These are phyloP conservation scores for Tagetes patula DNA, from an alignment of 129 eudicot species.

Conservation along the genomic window DNA sequence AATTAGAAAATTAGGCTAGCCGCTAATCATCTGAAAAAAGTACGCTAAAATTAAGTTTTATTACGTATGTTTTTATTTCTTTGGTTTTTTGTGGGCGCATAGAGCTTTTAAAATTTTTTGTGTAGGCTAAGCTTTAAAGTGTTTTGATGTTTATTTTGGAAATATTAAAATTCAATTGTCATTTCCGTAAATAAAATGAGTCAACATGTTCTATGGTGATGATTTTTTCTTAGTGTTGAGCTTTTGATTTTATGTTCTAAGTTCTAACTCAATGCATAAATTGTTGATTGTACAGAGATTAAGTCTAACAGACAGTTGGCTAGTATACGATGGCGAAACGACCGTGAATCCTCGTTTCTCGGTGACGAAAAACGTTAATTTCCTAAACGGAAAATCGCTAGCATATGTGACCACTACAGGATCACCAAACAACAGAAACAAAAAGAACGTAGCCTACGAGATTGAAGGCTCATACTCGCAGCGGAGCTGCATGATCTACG, in stretches of 20 bases:
- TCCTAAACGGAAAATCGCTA: constrained; percentile 38
- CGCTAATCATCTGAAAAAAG: too few species aligned
- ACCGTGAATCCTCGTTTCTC: constrained; percentile 42
- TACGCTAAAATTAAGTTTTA: too few species aligned
- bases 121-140: too few species aligned
- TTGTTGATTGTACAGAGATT: constrained; percentile 42
- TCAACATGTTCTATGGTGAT: too few species aligned
- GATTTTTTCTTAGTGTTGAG: neutral
- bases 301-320: constrained; percentile 60
- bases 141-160: too few species aligned
- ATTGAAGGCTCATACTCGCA: constrained; percentile 66
- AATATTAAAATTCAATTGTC: too few species aligned
- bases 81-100: too few species aligned
- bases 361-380: constrained; percentile 46
- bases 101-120: too few species aligned
- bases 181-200: too few species aligned
- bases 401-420: constrained; percentile 48
- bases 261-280: neutral
- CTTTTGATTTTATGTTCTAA: neutral
- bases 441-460: constrained; percentile 34
- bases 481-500: constrained; percentile 47
- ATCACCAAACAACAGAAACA: constrained; percentile 16
- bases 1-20: too few species aligned
- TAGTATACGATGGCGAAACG: constrained; percentile 58
- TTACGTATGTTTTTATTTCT: too few species aligned